phyloP scores from a whole-genome alignment of 2,329 filamentous ascomycete species.

The Fusarium fujikuroi region DNA sequence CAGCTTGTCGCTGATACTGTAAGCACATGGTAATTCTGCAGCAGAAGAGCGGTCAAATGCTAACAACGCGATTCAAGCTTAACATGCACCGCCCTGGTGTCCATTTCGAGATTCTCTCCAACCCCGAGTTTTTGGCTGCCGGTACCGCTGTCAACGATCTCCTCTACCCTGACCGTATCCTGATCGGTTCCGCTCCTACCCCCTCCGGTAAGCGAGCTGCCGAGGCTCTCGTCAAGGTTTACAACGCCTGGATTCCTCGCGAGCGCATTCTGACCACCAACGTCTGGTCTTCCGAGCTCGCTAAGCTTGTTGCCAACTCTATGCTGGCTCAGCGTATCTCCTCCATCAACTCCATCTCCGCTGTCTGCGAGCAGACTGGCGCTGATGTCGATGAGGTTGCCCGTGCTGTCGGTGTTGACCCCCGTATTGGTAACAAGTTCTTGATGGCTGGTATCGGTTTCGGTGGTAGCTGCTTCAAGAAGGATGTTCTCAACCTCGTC shows the following conservation, averaged over 20 bases:
- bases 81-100: slow-evolving; percentile 69
- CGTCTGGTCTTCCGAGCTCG: slow-evolving; percentile 80
- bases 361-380: slow-evolving; percentile 80
- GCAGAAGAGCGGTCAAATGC: slow-evolving; percentile 1
- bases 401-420: slow-evolving; percentile 73
- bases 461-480: slow-evolving; percentile 84
- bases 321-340: slow-evolving; percentile 84
- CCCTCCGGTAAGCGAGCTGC: slow-evolving; percentile 70
- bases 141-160: slow-evolving; percentile 80
- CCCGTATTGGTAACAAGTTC: slow-evolving; percentile 77
- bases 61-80: slow-evolving; percentile 53
- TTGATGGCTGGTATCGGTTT: slow-evolving; percentile 81
- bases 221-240: slow-evolving; percentile 71
- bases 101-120: slow-evolving; percentile 80
- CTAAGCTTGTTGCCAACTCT: slow-evolving; percentile 82
- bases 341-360: slow-evolving; percentile 84
- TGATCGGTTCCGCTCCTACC: slow-evolving; percentile 77
- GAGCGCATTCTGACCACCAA: slow-evolving; percentile 77
- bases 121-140: slow-evolving; percentile 84
- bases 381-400: slow-evolving; percentile 81
- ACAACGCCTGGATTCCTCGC: slow-evolving; percentile 75
- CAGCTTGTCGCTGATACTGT: slow-evolving; percentile 76
- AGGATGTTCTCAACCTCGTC: slow-evolving; percentile 78
- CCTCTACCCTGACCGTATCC: slow-evolving; percentile 75
- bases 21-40: slow-evolving; percentile 42